Base-by-base conservation (phyloP, 1,284 basidiomycete genomes). In the Moesziomyces antarcticus region DNA sequence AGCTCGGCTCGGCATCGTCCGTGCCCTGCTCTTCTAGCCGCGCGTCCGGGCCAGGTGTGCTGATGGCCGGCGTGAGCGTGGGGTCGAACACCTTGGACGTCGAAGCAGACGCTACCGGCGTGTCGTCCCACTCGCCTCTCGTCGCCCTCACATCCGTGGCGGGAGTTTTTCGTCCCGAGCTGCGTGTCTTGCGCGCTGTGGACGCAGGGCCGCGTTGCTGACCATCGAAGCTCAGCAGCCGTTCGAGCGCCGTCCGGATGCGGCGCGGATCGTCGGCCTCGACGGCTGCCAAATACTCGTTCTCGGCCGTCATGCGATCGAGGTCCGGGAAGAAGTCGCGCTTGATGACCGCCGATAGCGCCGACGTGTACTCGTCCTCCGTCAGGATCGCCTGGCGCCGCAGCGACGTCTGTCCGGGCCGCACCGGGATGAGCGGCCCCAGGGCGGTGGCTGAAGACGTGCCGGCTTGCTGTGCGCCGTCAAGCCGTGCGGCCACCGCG, bases 281-380 rank as follows among this genome's bases (percentile, higher is more conserved):
- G 18, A 80, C 71, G 22, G 81, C 81, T 10, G 56, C 41, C 43
- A 83, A 56, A 43, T 82, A 82, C 42, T 70, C 79, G 63, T 83
- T 82, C 50, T 83, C 77, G 1, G 79, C 81, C 3, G 56, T 59
- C 3, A 82, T 54, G 18, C 78, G 56, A 18, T 77, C 73, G 16
- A 83, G 55, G 20, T 65, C 56, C 0, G 96, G 96, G 82, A 98
- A 99, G 88, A 98, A 99, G 86, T 98, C 95, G 53, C 97, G 90
- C 50, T 93, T 91, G 83, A 99, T 97, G 82, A 99, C 97, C 51
- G 90, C 88, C 3, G 93, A 93, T n/a, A 99, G 88, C 1, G 92
- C 92, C 53, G 89, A 89, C 1, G 93, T 95, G 84, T 99, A 99
- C 80, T 94, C 93, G 76, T 98, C 94, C 86, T 99, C 96, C 9